Evolutionary conservation across 2,329 filamentous ascomycete genomes (phyloP), one percentile per base, ranked within the genome.

Genomic region (Calonectria hawksworthii): DNA sequence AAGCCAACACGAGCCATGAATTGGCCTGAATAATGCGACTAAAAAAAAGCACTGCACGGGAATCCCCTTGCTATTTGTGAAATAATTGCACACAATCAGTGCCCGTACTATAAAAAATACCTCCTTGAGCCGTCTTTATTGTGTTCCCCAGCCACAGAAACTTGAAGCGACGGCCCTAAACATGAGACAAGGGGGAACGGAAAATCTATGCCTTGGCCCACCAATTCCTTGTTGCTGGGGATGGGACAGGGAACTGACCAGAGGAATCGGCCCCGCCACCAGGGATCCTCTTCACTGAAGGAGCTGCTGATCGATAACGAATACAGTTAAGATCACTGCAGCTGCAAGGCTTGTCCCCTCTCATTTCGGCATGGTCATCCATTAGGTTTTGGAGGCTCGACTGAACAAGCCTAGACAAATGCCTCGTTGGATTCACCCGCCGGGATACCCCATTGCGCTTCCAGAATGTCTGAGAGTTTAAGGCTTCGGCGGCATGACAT

Each of bases 161-260:
- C 8, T 63, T 23, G 23, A 26, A 5, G 56, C 34, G 23, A 41
- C 34, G 14, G 23, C 36, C 56, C 34, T 63, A 63, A 63, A 63
- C 56, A 41, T 63, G 56, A 63, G 56, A 63, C 56, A 41, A 41
- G 56, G 56, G 36, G 56, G 34, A 28, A 28, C 56, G 56, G 56
- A 41, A 63, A 63, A 63, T 63, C 56, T 63, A 63, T 63, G 56
- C 56, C 56, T 63, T n/a, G 56, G 34, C 23, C 56, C 56, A 63
- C 34, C 5, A 4, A 63, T 11, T 21, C 30, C 36, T 63, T 7
- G 56, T 18, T 41, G 34, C 56, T 41, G 56, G 23, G 56, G 56
- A 38, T 41, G 56, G 36, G 7, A 63, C 34, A 28, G 38, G 56
- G 56, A 63, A 23, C 56, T 11, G 21, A 61, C 56, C 56, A 26